Conservation (phyloP, 495 filamentous ascomycete species). For the Penicillium dipodomyicola region DNA sequence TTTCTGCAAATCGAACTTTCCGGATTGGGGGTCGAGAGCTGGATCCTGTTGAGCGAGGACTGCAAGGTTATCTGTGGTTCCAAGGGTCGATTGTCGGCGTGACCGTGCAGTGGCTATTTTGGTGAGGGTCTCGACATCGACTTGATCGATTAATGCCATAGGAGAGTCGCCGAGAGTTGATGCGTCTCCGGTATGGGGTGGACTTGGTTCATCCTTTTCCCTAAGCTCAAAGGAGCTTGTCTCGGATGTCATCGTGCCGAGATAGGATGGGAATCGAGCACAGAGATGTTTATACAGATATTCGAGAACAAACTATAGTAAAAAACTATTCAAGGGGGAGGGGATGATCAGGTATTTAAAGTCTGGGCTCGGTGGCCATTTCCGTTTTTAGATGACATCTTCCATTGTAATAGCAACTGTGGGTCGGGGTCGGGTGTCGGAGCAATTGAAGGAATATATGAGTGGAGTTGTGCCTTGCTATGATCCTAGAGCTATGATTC, state of each 20-base stretch:
- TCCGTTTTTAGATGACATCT: slow-evolving; percentile 1
- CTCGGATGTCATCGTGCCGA: slow-evolving; percentile 3
- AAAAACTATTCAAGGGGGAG: background rate
- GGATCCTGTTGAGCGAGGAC: slow-evolving; percentile 23
- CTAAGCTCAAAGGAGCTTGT: background rate
- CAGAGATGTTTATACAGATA: background rate
- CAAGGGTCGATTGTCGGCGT: slow-evolving; percentile 16
- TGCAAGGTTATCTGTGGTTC: slow-evolving; percentile 8
- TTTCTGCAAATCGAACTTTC: slow-evolving; percentile 28
- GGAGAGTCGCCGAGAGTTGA: slow-evolving; percentile 9
- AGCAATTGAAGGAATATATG: background rate
- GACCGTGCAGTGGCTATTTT: slow-evolving; percentile 23
- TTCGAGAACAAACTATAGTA: background rate
- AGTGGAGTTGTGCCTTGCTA: too few species aligned
- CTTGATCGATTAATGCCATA: slow-evolving; percentile 17
- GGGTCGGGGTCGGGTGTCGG: background rate
- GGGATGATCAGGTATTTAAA: slow-evolving; percentile 1
- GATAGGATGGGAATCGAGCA: background rate
- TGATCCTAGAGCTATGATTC: background rate
- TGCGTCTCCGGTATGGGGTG: background rate
- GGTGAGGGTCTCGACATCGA: slow-evolving; percentile 27
- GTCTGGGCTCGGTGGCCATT: background rate
- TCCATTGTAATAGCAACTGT: slow-evolving; percentile 1
- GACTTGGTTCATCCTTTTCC: background rate
- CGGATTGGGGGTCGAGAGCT: slow-evolving; percentile 27